Evolutionary conservation across 495 filamentous ascomycete species (phyloP), one percentile per base, ranked within the genome.

Genomic region (Sphaerosporella brunnea): DNA sequence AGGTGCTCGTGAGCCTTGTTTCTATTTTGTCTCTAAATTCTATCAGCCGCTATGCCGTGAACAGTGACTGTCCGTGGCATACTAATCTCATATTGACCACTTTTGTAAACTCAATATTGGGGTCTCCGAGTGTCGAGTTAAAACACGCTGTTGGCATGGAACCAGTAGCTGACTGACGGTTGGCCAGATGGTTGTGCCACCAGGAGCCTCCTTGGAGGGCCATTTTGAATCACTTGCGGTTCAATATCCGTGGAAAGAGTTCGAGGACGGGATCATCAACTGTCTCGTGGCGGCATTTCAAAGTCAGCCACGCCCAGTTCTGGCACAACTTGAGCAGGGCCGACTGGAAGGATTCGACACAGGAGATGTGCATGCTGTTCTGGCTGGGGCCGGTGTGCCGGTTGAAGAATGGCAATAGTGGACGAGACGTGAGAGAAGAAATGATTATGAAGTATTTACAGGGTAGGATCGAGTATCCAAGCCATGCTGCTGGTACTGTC

Each of bases 321-420:
- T 59, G 11, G 48, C 43, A 24, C 9, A 59, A 42, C 19, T 59
- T 18, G 56, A 59, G 36, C 51, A 50, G n/a, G 52, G 55, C 2
- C 55, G 51, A 23, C 55, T 59, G 2, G 47, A 30, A 15, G 56
- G 56, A n/a, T 59, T 51, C 42, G 49, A 57, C 16, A 30, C 53
- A n/a, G 30, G 38, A 15, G 56, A 59, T 21, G 50, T 59, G 42
- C 48, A 51, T 34, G 42, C 45, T 7, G 42, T 59, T 18, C 55
- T 59, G n/a, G 44, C 32, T 19, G 49, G 21, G 16, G 54, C 54
- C 3, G 56, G 56, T 49, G 51, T 57, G 35, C 18, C 35, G 8
- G 35, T 4, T 5, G 35, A 8, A 37, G 35, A 9, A 8, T 37
- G 35, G 35, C 35, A 15, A 15, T 37, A 37, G 15, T 18, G 16